These are phyloP conservation scores for Geotrichum phurueaensis DNA, from an alignment of 1,139 yeast species.

Conservation along the genomic window DNA sequence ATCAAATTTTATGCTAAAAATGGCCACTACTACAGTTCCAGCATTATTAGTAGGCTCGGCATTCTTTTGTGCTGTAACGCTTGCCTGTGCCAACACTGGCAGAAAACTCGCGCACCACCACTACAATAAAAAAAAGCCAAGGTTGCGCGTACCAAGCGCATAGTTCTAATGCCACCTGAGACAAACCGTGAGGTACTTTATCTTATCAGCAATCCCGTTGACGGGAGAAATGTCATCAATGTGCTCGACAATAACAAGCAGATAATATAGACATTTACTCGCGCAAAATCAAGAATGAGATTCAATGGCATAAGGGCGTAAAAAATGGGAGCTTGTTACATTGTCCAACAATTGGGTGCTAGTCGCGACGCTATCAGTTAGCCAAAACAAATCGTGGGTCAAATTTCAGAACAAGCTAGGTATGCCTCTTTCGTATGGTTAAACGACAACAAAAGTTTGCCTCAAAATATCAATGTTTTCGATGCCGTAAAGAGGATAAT, in stretches of 20 bases:
- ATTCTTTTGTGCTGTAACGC: conserved; percentile 8
- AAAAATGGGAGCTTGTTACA: conserved; percentile 13
- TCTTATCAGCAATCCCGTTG: conserved; percentile 10
- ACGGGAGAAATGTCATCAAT: conserved; percentile 13
- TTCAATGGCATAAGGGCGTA: neutral
- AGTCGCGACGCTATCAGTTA: conserved; percentile 10
- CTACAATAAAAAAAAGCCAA: conserved; percentile 3
- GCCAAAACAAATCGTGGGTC: conserved; percentile 11
- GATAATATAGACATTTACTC: conserved; percentile 14
- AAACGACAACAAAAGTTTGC: conserved; percentile 10
- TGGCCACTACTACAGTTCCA: conserved; percentile 3
- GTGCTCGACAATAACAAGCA: conserved; percentile 16
- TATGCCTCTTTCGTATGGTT: conserved; percentile 11
- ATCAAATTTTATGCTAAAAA: neutral
- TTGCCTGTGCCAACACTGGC: conserved; percentile 5
- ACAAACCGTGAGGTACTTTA: conserved; percentile 9
- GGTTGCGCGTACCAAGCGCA: conserved; percentile 10
- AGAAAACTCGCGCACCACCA: conserved; percentile 4
- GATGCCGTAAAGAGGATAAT: conserved; percentile 6
- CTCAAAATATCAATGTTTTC: conserved; percentile 12
- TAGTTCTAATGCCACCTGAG: conserved; percentile 14
- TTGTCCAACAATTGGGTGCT: conserved; percentile 8
- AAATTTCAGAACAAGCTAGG: conserved; percentile 13
- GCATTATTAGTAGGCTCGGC: conserved; percentile 8
- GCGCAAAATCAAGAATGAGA: conserved; percentile 1